These are phyloP conservation scores for Suillus subluteus DNA, from an alignment of 768 basidiomycete genomes.

Conservation along the genomic window DNA sequence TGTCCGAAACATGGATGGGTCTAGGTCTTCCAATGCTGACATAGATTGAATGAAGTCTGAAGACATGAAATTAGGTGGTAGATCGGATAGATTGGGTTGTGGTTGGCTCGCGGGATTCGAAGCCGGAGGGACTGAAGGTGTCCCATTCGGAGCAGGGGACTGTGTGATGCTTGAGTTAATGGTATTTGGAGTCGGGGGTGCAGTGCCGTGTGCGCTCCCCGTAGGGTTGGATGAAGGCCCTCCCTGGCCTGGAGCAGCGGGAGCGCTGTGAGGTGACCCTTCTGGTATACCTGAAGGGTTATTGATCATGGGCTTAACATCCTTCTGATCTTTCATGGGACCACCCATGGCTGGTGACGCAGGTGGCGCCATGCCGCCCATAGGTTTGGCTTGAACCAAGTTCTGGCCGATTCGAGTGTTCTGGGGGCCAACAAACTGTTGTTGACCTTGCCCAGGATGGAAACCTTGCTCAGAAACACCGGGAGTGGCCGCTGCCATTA, in stretches of 20 bases:
- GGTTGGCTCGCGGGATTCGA: conserved; percentile 26
- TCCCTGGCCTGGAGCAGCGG: conserved; percentile 29
- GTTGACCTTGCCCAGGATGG: conserved; percentile 37
- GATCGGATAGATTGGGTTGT: conserved; percentile 23
- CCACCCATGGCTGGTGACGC: conserved; percentile 51
- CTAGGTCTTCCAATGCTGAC: conserved; percentile 44
- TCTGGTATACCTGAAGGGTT: conserved; percentile 35
- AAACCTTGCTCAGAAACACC: conserved; percentile 49
- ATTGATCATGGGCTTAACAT: conserved; percentile 35
- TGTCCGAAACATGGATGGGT: conserved; percentile 43
- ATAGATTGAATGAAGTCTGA: conserved; percentile 52
- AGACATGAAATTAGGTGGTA: conserved; percentile 26
- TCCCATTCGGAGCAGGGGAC: conserved; percentile 36
- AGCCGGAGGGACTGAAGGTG: conserved; percentile 32
- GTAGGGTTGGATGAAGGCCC: conserved; percentile 23
- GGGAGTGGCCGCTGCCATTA: conserved; percentile 26
- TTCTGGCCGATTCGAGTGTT: conserved; percentile 35
- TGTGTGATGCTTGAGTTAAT: conserved; percentile 40
- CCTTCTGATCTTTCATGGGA: conserved; percentile 37
- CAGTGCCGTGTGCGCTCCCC: conserved; percentile 32
- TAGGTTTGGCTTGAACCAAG: conserved; percentile 34
- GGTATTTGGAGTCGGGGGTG: conserved; percentile 41
- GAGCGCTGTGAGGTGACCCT: conserved; percentile 48
- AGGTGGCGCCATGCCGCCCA: conserved; percentile 54
- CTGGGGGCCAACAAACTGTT: conserved; percentile 38